phyloP scores from a whole-genome alignment of 306 rosid genomes.

The Purshia tridentata region DNA sequence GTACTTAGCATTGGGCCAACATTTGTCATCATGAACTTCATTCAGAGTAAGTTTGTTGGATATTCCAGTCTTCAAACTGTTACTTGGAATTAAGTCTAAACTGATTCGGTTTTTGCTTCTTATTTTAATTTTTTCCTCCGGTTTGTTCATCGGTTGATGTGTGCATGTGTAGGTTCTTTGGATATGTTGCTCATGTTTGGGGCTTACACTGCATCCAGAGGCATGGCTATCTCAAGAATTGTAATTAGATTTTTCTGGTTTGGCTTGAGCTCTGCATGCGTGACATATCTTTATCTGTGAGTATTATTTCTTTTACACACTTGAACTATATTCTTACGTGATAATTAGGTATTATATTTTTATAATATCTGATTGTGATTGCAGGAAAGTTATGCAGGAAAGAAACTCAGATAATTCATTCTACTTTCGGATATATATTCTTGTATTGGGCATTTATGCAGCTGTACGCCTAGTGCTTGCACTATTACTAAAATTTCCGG shows the following conservation, averaged over 20 bases:
- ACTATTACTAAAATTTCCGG: slow-evolving; percentile 71
- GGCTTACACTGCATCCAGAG: slow-evolving; percentile 89
- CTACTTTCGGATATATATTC: slow-evolving; percentile 86
- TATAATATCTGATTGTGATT: slow-evolving; percentile 12
- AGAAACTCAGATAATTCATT: slow-evolving; percentile 71
- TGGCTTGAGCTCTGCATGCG: slow-evolving; percentile 68
- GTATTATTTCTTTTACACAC: slow-evolving; percentile 28
- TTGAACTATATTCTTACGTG: slow-evolving; percentile 1
- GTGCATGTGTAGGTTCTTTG: slow-evolving; percentile 52
- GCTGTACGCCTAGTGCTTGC: slow-evolving; percentile 62
- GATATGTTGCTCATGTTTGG: slow-evolving; percentile 95
- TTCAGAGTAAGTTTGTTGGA: slow-evolving; percentile 56
- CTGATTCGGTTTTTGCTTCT: slow-evolving; percentile 5
- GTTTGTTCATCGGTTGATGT: slow-evolving; percentile 15
- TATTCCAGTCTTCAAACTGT: slow-evolving; percentile 21
- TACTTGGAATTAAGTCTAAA: slow-evolving; percentile 3
- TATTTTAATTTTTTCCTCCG: not conserved
- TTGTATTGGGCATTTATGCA: slow-evolving; percentile 85
- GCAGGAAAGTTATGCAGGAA: slow-evolving; percentile 95
- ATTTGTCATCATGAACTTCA: slow-evolving; percentile 80
- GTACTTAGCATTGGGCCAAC: slow-evolving; percentile 90
- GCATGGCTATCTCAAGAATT: slow-evolving; percentile 95
- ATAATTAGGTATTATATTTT: slow-evolving; percentile 1
- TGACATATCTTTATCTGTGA: slow-evolving; percentile 81
- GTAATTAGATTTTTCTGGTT: slow-evolving; percentile 92